A percentile compares a stretch with the other conserved stretches of the same genome.
These are phyloP conservation scores for Blepharisma stoltei DNA, from an alignment of 73 alveolate species.

Conservation along the genomic window DNA sequence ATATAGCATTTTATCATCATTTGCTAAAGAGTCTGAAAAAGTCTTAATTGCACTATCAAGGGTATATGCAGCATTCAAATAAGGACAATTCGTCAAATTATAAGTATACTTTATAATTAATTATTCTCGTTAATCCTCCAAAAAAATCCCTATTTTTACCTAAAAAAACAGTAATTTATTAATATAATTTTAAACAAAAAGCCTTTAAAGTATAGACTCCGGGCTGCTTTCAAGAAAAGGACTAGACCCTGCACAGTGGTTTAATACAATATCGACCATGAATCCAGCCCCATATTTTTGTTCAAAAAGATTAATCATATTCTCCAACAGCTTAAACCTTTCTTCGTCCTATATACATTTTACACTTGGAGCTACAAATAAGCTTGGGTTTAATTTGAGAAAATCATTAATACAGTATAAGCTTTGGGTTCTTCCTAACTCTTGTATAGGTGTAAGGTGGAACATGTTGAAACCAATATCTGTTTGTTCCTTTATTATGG, in stretches of 20 bases:
- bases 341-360: not conserved
- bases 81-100: constrained; percentile 80
- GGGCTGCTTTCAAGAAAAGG: constrained; percentile 77
- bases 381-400: constrained; percentile 55
- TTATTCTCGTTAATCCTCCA: too few relatives aligned
- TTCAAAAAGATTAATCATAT: too few relatives aligned
- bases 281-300: constrained; percentile 23
- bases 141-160: too few relatives aligned
- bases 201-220: too few relatives aligned
- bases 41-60: constrained; percentile 77
- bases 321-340: constrained; percentile 44
- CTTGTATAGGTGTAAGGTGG: constrained; percentile 78
- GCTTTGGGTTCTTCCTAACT: constrained; percentile 69
- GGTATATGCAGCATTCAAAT: constrained; percentile 76
- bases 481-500: constrained; percentile 48
- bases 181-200: too few relatives aligned
- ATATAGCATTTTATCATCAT: constrained; percentile 51
- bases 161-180: too few relatives aligned
- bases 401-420: constrained; percentile 74
- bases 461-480: constrained; percentile 68
- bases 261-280: constrained; percentile 86
- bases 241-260: constrained; percentile 88
- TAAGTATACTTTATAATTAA: too few relatives aligned
- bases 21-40: constrained; percentile 72
- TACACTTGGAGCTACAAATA: constrained; percentile 30